Conservation (phyloP, 306 rosid genomes). For the Cucurbita moschata region DNA sequence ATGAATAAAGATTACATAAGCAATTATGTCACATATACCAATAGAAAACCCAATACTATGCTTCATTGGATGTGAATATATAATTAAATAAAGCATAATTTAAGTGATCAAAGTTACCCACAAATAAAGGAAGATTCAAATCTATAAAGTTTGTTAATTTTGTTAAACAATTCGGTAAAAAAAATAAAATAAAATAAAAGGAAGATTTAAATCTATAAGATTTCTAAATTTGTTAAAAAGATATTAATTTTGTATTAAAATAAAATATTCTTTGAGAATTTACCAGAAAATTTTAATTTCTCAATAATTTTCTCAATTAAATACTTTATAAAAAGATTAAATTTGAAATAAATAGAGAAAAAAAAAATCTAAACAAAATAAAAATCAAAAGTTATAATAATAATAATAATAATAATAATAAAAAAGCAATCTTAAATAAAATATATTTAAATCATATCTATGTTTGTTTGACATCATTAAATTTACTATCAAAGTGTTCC, state of each 20-base stretch:
- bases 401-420: too few species aligned
- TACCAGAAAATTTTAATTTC: too few species aligned
- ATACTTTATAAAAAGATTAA: too few species aligned
- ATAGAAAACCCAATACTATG: neutral
- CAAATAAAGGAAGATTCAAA: neutral
- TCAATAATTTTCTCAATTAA: too few species aligned
- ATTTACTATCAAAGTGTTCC: too few species aligned
- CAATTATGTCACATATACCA: neutral
- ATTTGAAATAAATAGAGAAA: too few species aligned
- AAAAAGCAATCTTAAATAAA: neutral
- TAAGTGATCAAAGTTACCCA: neutral
- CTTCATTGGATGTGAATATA: neutral
- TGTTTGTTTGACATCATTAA: too few species aligned
- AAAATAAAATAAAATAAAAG: neutral
- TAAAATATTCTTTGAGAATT: neutral
- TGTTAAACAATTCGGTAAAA: neutral
- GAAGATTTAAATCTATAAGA: neutral
- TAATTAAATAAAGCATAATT: neutral
- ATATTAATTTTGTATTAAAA: neutral
- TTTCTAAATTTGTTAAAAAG: neutral
- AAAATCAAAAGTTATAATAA: neutral
- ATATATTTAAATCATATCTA: neutral
- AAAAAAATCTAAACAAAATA: neutral
- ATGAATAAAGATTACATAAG: neutral
- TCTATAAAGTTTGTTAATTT: neutral